Evolutionary conservation across 2,329 filamentous ascomycete genomes (phyloP).

Genomic region (Tolypocladium ovalisporum): DNA sequence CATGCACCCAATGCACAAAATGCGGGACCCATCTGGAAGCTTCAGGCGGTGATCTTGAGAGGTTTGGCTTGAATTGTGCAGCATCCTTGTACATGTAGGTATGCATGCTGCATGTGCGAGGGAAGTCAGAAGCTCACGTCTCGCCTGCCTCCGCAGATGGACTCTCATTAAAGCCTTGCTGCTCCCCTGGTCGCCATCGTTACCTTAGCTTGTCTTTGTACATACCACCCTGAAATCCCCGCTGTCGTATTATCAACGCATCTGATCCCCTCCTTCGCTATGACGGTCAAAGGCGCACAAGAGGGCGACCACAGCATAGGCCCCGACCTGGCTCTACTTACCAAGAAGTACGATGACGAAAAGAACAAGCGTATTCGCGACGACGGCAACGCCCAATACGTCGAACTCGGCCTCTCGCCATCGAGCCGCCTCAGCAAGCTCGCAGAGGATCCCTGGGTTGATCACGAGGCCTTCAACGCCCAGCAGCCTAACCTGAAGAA

Average conservation of each 20-base stretch:
- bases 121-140: background rate
- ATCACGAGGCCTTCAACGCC: constrained; percentile 19
- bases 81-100: background rate
- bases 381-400: constrained; percentile 21
- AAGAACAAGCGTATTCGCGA: constrained; percentile 19
- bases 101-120: background rate
- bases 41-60: background rate
- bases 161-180: background rate
- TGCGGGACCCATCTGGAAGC: background rate
- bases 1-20: background rate
- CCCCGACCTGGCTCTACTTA: background rate
- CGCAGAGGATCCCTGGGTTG: constrained; percentile 22
- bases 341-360: constrained; percentile 21
- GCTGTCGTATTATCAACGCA: too few relatives aligned
- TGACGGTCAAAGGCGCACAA: background rate
- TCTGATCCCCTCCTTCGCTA: background rate
- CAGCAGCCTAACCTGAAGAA: constrained; percentile 10
- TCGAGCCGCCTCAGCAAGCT: constrained; percentile 12
- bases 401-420: constrained; percentile 16
- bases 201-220: background rate
- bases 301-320: background rate
- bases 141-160: background rate
- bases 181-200: background rate
- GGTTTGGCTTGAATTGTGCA: background rate
- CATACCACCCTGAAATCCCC: too few relatives aligned